Conservation (phyloP, 192 early-diverging fungal species). For the Coemansia erecta region DNA sequence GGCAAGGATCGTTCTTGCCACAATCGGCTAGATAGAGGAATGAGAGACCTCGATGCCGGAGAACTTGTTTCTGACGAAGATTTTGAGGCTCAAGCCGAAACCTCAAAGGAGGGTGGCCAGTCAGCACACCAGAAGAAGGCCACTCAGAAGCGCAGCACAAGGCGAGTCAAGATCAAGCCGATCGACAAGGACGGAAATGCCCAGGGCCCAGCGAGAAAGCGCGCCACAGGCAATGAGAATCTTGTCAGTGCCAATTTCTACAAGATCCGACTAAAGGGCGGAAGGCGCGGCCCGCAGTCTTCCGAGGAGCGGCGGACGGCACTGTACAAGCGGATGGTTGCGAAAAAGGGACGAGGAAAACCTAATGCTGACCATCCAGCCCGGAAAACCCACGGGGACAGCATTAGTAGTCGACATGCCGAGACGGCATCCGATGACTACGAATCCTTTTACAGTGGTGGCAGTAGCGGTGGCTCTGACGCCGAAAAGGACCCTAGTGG, state of each 20-base stretch:
- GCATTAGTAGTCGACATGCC: neutral
- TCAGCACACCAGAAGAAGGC: slow-evolving; percentile 27
- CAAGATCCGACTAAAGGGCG: slow-evolving; percentile 30
- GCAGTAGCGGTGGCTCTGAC: no score
- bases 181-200: slow-evolving; percentile 19
- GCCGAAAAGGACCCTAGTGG: neutral
- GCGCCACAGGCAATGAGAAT: slow-evolving; percentile 9
- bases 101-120: neutral
- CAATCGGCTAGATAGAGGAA: neutral
- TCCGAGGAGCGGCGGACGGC: slow-evolving; percentile 41
- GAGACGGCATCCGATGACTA: neutral
- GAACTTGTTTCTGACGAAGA: slow-evolving; percentile 32
- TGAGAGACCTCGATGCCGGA: slow-evolving; percentile 14
- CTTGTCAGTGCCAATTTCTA: slow-evolving; percentile 54
- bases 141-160: slow-evolving; percentile 52
- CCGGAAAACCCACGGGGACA: neutral
- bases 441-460: no score
- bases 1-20: neutral
- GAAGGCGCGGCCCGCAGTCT: slow-evolving; percentile 31
- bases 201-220: slow-evolving; percentile 2
- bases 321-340: slow-evolving; percentile 45
- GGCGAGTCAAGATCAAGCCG: slow-evolving; percentile 48
- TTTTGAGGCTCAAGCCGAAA: slow-evolving; percentile 6
- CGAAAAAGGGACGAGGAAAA: slow-evolving; percentile 1
- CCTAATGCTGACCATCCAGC: no score